Percentiles rank a stretch among this genome's conserved stretches.
Evolutionary conservation across 1,284 basidiomycete species (phyloP).

Genomic region (Pholiota adiposa): DNA sequence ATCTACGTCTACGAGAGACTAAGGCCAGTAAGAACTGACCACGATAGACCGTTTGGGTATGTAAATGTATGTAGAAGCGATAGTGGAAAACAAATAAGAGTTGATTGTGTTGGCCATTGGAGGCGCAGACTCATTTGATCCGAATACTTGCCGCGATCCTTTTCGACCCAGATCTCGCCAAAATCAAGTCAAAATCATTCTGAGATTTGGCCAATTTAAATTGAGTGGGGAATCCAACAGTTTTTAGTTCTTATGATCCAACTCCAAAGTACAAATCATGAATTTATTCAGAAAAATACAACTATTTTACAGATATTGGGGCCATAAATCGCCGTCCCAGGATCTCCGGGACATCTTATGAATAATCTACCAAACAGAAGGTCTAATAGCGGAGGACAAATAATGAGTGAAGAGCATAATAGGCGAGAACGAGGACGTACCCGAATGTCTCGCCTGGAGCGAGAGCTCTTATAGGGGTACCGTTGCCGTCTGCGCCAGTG

Average conservation of each 20-base stretch:
- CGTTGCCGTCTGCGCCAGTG: constrained; percentile 41
- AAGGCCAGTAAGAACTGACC: too few relatives aligned
- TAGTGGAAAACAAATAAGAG: too few relatives aligned
- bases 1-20: too few relatives aligned
- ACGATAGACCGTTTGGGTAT: too few relatives aligned
- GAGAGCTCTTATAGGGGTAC: constrained; percentile 42
- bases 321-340: neutral
- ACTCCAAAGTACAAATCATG: neutral
- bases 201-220: too few relatives aligned
- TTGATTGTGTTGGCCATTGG: neutral
- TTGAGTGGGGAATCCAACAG: too few relatives aligned
- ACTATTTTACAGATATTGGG: neutral
- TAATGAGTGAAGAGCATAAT: neutral
- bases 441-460: constrained; percentile 43
- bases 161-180: too few relatives aligned
- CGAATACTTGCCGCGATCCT: too few relatives aligned
- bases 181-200: too few relatives aligned
- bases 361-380: neutral
- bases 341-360: neutral
- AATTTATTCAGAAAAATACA: neutral
- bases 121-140: neutral
- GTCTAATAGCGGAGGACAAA: neutral
- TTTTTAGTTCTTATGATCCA: too few relatives aligned
- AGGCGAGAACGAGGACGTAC: constrained; percentile 23
- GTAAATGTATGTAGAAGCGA: too few relatives aligned